Evolutionary conservation across 2,329 filamentous ascomycete species (phyloP).

Genomic region (Alternaria metachromatica): DNA sequence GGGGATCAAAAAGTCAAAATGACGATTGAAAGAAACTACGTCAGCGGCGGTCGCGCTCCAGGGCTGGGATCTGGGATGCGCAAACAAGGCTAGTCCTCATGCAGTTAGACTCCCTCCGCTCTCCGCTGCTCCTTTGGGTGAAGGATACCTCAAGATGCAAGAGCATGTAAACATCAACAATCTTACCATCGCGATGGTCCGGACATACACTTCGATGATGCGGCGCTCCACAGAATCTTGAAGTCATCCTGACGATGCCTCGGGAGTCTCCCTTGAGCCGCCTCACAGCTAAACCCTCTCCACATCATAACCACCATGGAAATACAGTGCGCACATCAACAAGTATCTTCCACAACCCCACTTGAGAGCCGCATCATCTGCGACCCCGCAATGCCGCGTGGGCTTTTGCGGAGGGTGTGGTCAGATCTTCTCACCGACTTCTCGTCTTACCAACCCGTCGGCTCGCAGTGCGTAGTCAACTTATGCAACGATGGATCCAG

Average conservation of each 20-base stretch:
- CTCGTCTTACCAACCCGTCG: background rate
- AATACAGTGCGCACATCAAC: background rate
- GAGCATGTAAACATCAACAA: conserved; percentile 1
- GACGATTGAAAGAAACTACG: conserved; percentile 8
- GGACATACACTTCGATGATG: background rate
- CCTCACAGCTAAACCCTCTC: background rate
- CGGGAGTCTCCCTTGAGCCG: background rate
- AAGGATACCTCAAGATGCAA: background rate
- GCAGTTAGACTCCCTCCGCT: background rate
- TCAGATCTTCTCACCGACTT: conserved; percentile 12
- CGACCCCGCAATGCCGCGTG: conserved; percentile 5
- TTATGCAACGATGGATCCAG: background rate
- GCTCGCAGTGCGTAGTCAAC: background rate
- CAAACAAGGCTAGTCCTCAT: background rate
- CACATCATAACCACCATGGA: conserved; percentile 1
- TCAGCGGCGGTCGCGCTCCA: conserved; percentile 3
- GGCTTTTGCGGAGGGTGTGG: background rate
- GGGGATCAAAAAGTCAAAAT: conserved; percentile 7
- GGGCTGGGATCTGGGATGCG: conserved; percentile 5
- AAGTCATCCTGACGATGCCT: background rate
- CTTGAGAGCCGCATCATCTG: conserved; percentile 4
- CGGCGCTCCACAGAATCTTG: background rate
- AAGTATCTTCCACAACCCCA: conserved; percentile 4
- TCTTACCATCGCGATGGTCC: background rate
- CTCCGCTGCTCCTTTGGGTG: background rate